phyloP scores from a whole-genome alignment of 441 rosid genomes.

The Eruca vesicaria region DNA sequence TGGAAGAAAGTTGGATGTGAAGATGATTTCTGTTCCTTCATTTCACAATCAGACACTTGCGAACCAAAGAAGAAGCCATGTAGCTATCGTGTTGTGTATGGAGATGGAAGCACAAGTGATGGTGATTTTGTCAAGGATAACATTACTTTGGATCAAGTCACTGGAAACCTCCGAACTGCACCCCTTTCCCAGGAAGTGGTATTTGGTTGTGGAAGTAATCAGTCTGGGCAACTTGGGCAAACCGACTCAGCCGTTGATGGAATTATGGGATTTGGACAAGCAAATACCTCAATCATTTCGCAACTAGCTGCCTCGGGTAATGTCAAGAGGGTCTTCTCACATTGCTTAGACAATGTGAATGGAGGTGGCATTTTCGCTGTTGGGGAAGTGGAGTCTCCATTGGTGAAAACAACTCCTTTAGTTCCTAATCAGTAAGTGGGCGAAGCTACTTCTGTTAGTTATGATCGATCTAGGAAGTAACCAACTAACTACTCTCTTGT shows the following conservation, averaged over 20 bases:
- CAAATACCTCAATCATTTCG: constrained; percentile 79
- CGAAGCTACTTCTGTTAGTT: too few relatives aligned
- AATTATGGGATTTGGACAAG: constrained; percentile 89
- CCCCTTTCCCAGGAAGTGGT: constrained; percentile 46
- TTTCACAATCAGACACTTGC: constrained; percentile 54
- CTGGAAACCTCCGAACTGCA: constrained; percentile 56
- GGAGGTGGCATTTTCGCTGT: constrained; percentile 91
- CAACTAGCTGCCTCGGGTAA: constrained; percentile 71
- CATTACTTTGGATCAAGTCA: constrained; percentile 47
- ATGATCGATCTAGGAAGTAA: too few relatives aligned
- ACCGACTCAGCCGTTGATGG: constrained; percentile 79
- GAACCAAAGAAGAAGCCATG: constrained; percentile 45
- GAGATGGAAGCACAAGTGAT: constrained; percentile 87
- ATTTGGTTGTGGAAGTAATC: constrained; percentile 82
- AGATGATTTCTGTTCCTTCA: constrained; percentile 66
- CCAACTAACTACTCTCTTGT: too few relatives aligned
- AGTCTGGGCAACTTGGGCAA: constrained; percentile 71
- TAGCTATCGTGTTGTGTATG: constrained; percentile 69
- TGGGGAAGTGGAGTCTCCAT: constrained; percentile 73
- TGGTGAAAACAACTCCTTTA: constrained; percentile 69
- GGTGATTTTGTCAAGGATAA: constrained; percentile 72
- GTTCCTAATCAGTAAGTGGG: constrained; percentile 71
- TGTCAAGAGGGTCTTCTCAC: constrained; percentile 65
- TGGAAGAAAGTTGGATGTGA: constrained; percentile 50
- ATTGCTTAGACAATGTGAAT: constrained; percentile 66